Evolutionary conservation across 495 filamentous ascomycete genomes (phyloP).

Genomic region (Tuber melanosporum): DNA sequence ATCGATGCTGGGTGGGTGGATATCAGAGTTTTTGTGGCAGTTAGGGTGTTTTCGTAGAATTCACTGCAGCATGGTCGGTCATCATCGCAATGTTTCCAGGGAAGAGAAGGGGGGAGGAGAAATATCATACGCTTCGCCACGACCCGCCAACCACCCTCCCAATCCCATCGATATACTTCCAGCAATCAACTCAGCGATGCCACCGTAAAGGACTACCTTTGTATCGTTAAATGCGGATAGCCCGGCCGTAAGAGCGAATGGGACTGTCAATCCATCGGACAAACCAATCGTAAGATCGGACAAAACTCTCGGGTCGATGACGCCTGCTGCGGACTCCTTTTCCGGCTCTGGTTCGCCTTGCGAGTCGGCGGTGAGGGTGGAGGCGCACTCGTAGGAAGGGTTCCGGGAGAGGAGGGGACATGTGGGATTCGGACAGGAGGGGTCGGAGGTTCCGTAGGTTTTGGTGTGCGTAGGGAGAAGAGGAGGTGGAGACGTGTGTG

Average conservation of each 20-base stretch:
- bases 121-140: slow-evolving; percentile 56
- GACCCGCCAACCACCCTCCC: slow-evolving; percentile 63
- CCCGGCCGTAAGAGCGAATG: slow-evolving; percentile 60
- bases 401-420: slow-evolving; percentile 11
- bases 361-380: neutral
- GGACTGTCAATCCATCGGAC: slow-evolving; percentile 59
- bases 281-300: slow-evolving; percentile 54
- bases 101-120: slow-evolving; percentile 2
- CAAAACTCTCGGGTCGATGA: slow-evolving; percentile 26
- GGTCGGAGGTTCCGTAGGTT: slow-evolving; percentile 8
- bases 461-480: slow-evolving; percentile 21
- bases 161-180: slow-evolving; percentile 67
- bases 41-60: slow-evolving; percentile 51
- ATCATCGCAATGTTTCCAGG: neutral
- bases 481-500: neutral
- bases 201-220: slow-evolving; percentile 61
- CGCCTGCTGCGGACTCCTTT: neutral
- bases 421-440: slow-evolving; percentile 17
- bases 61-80: slow-evolving; percentile 42
- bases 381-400: neutral
- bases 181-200: slow-evolving; percentile 61
- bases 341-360: neutral
- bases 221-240: slow-evolving; percentile 48
- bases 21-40: slow-evolving; percentile 47
- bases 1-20: slow-evolving; percentile 44